Percentiles rank a stretch among this genome's conserved stretches.
Conservation (phyloP, 2,329 filamentous ascomycete genomes). For the Alternaria rosae region DNA sequence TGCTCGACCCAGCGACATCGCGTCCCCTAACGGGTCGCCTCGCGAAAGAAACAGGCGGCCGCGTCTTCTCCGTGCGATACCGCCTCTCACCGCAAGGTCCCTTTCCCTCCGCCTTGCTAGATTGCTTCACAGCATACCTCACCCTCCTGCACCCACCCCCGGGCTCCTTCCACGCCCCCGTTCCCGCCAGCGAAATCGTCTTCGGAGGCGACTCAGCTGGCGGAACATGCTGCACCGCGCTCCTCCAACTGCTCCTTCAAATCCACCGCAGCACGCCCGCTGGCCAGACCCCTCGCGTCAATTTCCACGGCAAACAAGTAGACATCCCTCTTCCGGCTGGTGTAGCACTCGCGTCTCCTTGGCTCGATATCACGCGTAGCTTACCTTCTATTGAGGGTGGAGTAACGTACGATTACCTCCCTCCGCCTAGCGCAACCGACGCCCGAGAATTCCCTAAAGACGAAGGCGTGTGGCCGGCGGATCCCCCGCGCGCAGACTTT, state of each 20-base stretch:
- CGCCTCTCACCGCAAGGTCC: constrained; percentile 76
- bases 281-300: constrained; percentile 57
- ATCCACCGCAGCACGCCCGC: constrained; percentile 56
- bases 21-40: constrained; percentile 66
- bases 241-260: constrained; percentile 74
- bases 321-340: constrained; percentile 72
- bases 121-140: constrained; percentile 76
- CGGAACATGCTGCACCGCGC: constrained; percentile 71
- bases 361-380: constrained; percentile 74
- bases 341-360: constrained; percentile 69
- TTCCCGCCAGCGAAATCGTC: constrained; percentile 71
- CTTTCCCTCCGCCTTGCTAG: constrained; percentile 77
- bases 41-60: constrained; percentile 70
- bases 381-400: constrained; percentile 64
- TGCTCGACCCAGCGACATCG: constrained; percentile 74
- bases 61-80: constrained; percentile 76
- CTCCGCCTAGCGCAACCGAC: constrained; percentile 51
- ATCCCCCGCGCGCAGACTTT: constrained; percentile 56
- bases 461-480: constrained; percentile 53
- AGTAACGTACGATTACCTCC: constrained; percentile 69
- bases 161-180: constrained; percentile 70
- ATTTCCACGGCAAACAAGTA: constrained; percentile 67
- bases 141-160: constrained; percentile 74
- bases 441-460: constrained; percentile 57
- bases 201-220: constrained; percentile 79